Evolutionary conservation across 129 eudicot species (phyloP), one percentile per base, ranked within the genome.

Genomic region (Deinandra increscens): DNA sequence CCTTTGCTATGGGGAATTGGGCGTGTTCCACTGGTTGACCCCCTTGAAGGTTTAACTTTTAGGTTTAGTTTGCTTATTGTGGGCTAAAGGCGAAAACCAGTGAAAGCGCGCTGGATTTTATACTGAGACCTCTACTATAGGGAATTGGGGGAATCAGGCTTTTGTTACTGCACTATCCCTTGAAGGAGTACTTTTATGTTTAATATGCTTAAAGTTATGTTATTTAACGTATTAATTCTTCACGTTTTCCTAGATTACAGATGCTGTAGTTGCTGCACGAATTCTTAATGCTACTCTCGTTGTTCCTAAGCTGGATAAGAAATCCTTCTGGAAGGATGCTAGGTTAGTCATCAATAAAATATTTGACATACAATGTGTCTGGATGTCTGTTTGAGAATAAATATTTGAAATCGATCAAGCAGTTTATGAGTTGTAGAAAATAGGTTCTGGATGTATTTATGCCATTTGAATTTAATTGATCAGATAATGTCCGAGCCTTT

Each of bases 191-290:
- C 26, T 12, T 12, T 0, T 42, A 4, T 23, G 18, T 56, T 18
- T 11, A 2, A 4, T 19, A 17, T 41, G 41, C 7, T 8, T 9
- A 14, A 23, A 17, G 13, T 37, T 13, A 19, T 29, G 39, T 53
- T 66, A 7, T 53, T 60, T 63, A 51, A 31, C 22, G 33, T 51
- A 18, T 26, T 17, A 50, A 29, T 14, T 17, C 7, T 15, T 29
- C 4, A 48, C 34, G 6, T 14, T 63, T 70, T 68, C 44, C 10
- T 88, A 93, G 98, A 93, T 93, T 22, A 87, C 87, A 42, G 98
- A 93, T 89, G 90, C 92, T 74, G 98, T 93, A 66, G 98, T 93
- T 81, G 98, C 98, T 74, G 98, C 98, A 41, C 90, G 92, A 37
- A 86, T 93, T 73, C 78, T 93, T 71, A 93, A 89, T 89, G 98